Percentiles rank a stretch among this genome's conserved stretches.
Conservation (phyloP, 2,329 filamentous ascomycete genomes). For the Cladosporium sp. region DNA sequence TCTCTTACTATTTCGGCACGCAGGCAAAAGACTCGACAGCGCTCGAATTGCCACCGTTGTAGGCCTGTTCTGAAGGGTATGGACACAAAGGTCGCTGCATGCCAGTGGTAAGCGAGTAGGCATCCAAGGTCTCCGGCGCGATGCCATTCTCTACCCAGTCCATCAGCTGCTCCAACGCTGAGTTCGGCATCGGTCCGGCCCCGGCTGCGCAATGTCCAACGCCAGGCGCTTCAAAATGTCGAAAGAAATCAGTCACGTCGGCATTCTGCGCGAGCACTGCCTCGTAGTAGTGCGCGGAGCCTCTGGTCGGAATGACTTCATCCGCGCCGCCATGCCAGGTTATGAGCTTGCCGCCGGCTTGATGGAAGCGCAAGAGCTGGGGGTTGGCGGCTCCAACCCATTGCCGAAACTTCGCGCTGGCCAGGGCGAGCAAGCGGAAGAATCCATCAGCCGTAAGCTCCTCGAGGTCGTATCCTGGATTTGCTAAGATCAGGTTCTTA, state of each 20-base stretch:
- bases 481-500: not conserved
- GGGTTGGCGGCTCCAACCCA: slow-evolving; percentile 33
- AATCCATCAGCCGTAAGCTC: slow-evolving; percentile 28
- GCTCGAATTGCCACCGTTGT: not conserved
- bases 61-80: not conserved
- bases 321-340: slow-evolving; percentile 36
- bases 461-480: slow-evolving; percentile 9
- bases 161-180: slow-evolving; percentile 7
- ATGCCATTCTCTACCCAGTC: slow-evolving; percentile 18
- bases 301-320: slow-evolving; percentile 14
- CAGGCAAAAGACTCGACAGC: not conserved
- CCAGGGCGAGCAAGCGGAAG: slow-evolving; percentile 14
- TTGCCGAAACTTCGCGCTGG: slow-evolving; percentile 22
- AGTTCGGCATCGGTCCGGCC: slow-evolving; percentile 13
- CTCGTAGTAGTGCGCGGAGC: slow-evolving; percentile 34
- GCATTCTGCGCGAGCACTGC: slow-evolving; percentile 19
- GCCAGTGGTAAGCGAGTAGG: not conserved
- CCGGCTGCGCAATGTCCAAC: slow-evolving; percentile 28
- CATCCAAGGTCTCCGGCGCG: slow-evolving; percentile 10
- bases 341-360: slow-evolving; percentile 37
- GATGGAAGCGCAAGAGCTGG: slow-evolving; percentile 33
- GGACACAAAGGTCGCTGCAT: not conserved
- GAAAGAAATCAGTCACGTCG: slow-evolving; percentile 24
- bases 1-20: not conserved
- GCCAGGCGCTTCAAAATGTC: slow-evolving; percentile 30